Evolutionary conservation across 1,284 basidiomycete species (phyloP).

Genomic region (Ustilago curta): DNA sequence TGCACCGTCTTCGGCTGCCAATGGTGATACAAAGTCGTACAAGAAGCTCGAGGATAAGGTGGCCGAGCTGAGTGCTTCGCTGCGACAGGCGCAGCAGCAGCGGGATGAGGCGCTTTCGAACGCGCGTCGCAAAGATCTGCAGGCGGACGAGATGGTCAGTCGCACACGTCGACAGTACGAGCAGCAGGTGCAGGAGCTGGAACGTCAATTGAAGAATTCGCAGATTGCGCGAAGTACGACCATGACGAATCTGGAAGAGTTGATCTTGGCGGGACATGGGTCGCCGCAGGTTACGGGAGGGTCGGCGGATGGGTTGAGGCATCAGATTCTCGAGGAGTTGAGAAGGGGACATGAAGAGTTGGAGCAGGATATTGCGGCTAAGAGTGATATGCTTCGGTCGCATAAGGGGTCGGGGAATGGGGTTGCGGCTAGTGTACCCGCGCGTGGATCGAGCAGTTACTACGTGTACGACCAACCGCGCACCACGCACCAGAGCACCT

Average conservation of each 20-base stretch:
- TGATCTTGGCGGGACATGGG: slow-evolving; percentile 46
- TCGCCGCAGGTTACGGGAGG: slow-evolving; percentile 24
- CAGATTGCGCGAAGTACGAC: slow-evolving; percentile 70
- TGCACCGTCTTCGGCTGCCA: slow-evolving; percentile 18
- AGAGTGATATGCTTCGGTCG: slow-evolving; percentile 56
- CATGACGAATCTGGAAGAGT: slow-evolving; percentile 63
- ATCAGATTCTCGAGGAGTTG: slow-evolving; percentile 78
- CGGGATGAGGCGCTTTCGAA: slow-evolving; percentile 71
- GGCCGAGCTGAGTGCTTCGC: slow-evolving; percentile 68
- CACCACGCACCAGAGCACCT: background rate
- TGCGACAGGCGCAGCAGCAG: slow-evolving; percentile 59
- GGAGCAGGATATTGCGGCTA: slow-evolving; percentile 64
- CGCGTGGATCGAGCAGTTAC: slow-evolving; percentile 40
- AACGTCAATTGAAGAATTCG: slow-evolving; percentile 73
- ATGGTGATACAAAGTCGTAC: slow-evolving; percentile 28
- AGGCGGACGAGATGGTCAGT: slow-evolving; percentile 78
- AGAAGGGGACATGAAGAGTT: slow-evolving; percentile 70
- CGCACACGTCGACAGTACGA: slow-evolving; percentile 79
- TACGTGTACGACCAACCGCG: slow-evolving; percentile 49
- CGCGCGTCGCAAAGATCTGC: slow-evolving; percentile 75
- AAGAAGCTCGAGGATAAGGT: slow-evolving; percentile 76
- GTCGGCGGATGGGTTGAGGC: slow-evolving; percentile 74
- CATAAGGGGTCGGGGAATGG: slow-evolving; percentile 36
- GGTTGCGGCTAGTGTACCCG: background rate
- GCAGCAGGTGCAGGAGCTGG: slow-evolving; percentile 76